These are phyloP conservation scores for Cyberlindnera americana DNA, from an alignment of 805 yeast species.

Conservation along the genomic window DNA sequence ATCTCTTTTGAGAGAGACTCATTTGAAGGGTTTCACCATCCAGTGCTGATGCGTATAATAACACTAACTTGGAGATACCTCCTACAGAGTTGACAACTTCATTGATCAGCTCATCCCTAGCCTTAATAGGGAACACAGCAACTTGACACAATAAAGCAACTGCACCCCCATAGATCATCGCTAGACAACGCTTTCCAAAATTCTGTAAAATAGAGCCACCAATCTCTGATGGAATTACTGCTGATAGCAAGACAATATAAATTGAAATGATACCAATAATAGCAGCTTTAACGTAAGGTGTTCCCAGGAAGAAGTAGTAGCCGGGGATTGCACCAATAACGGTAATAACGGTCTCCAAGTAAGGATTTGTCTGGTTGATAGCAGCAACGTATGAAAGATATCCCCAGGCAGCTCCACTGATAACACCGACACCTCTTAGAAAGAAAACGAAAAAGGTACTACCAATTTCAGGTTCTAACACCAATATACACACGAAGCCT, in stretches of 20 bases:
- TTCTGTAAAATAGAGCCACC: conserved; percentile 40
- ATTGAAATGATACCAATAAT: conserved; percentile 45
- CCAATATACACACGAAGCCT: conserved; percentile 49
- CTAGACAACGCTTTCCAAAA: conserved; percentile 48
- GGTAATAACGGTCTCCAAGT: conserved; percentile 40
- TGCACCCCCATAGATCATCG: conserved; percentile 48
- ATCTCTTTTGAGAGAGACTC: conserved; percentile 31
- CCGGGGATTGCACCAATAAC: conserved; percentile 44
- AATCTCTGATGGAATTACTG: conserved; percentile 36
- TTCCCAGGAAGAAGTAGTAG: conserved; percentile 40
- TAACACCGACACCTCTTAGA: conserved; percentile 44
- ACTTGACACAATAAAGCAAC: conserved; percentile 45
- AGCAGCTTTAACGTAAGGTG: conserved; percentile 50
- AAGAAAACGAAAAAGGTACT: conserved; percentile 46
- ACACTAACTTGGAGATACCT: conserved; percentile 36
- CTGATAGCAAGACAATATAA: conserved; percentile 44
- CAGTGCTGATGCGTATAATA: conserved; percentile 38
- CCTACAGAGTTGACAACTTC: conserved; percentile 41
- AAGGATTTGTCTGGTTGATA: conserved; percentile 35
- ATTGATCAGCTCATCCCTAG: conserved; percentile 40
- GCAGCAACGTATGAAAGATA: conserved; percentile 45
- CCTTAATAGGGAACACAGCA: conserved; percentile 43
- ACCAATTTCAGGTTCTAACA: conserved; percentile 49
- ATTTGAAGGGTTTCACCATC: conserved; percentile 29
- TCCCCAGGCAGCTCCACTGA: conserved; percentile 48